A percentile compares a stretch with the other conserved stretches of the same genome.
These are phyloP conservation scores for Solanum pennellii DNA, from an alignment of 257 asterid genomes.

Conservation along the genomic window DNA sequence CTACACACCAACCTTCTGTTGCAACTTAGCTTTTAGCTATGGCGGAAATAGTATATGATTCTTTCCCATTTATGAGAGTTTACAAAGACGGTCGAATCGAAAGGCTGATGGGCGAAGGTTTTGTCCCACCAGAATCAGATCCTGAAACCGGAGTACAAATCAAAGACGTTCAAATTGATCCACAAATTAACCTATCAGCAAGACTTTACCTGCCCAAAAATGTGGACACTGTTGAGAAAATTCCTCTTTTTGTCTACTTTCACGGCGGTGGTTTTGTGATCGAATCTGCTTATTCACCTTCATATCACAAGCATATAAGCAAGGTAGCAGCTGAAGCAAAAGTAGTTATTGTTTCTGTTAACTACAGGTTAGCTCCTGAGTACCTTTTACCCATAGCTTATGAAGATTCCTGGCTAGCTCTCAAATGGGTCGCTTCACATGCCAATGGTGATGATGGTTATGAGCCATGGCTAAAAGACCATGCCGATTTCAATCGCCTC, in stretches of 20 bases:
- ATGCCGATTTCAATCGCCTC: constrained; percentile 34
- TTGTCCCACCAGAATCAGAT: constrained; percentile 24
- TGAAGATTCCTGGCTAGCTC: constrained; percentile 46
- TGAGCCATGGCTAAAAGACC: constrained; percentile 34
- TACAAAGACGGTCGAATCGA: constrained; percentile 40
- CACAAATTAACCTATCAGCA: constrained; percentile 20
- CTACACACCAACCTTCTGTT: not conserved
- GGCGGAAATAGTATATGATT: constrained; percentile 26
- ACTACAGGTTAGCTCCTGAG: constrained; percentile 64
- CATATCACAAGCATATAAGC: constrained; percentile 22
- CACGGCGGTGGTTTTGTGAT: constrained; percentile 54
- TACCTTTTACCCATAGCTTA: constrained; percentile 46
- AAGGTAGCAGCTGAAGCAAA: constrained; percentile 29
- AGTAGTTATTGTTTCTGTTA: constrained; percentile 33
- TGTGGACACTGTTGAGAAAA: constrained; percentile 11
- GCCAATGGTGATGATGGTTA: not conserved
- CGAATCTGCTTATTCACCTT: constrained; percentile 30
- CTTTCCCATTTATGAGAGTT: constrained; percentile 18
- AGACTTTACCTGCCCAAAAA: constrained; percentile 32
- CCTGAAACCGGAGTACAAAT: constrained; percentile 34
- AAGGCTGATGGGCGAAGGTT: constrained; percentile 1
- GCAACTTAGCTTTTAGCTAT: not conserved
- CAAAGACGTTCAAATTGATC: constrained; percentile 31
- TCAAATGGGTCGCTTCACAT: constrained; percentile 50
- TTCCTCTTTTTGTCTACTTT: constrained; percentile 40